These are phyloP conservation scores for Globisporangium canariense DNA, from an alignment of 352 stramenopile genomes.

Conservation along the genomic window DNA sequence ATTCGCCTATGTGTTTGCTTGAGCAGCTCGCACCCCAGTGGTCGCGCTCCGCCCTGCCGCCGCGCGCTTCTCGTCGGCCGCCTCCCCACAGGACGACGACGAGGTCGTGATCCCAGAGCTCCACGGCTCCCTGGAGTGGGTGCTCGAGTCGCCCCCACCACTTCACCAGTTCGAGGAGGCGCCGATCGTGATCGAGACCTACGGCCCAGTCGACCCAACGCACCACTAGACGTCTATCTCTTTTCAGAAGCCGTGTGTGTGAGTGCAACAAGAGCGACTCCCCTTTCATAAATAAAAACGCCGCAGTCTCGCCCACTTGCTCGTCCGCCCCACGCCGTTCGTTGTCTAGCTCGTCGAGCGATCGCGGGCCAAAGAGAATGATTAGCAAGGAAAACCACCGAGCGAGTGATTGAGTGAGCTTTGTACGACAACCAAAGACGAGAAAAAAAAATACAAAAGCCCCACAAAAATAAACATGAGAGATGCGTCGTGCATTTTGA, in stretches of 20 bases:
- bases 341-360: neutral
- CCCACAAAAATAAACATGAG: constrained; percentile 9
- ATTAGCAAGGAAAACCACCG: neutral
- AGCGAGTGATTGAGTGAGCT: neutral
- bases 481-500: constrained; percentile 10
- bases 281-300: constrained; percentile 12
- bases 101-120: constrained; percentile 79
- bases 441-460: constrained; percentile 2
- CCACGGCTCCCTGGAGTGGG: constrained; percentile 83
- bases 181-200: constrained; percentile 87
- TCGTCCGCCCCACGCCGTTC: neutral
- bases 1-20: neutral
- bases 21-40: constrained; percentile 45
- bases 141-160: constrained; percentile 76
- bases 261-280: constrained; percentile 2
- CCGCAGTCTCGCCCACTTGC: neutral
- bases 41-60: constrained; percentile 43
- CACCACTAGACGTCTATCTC: constrained; percentile 46
- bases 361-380: neutral
- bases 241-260: neutral
- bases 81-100: constrained; percentile 53
- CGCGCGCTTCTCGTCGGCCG: constrained; percentile 55
- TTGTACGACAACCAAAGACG: constrained; percentile 1
- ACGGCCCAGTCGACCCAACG: constrained; percentile 79
- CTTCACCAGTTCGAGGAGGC: constrained; percentile 89